Evolutionary conservation across 805 yeast species (phyloP).

Genomic region (Cyberlindnera galapagoensis): DNA sequence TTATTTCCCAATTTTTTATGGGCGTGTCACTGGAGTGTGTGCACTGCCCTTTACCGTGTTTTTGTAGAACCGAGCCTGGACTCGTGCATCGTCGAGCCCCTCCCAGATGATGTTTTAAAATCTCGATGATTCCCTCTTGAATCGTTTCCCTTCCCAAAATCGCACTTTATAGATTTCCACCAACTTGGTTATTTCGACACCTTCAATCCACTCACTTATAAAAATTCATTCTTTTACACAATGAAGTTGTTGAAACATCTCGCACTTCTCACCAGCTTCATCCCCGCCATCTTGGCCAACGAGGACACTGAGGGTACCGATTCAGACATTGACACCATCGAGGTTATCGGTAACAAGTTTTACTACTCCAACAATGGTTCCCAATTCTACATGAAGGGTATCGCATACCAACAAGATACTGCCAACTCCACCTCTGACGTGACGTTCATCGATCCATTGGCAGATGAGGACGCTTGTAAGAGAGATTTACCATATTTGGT

Average conservation of each 20-base stretch:
- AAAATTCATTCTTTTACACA: background rate
- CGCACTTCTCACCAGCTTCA: background rate
- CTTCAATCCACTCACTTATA: background rate
- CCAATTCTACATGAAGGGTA: constrained; percentile 70
- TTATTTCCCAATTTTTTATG: no score
- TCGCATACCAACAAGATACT: constrained; percentile 70
- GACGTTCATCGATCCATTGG: constrained; percentile 57
- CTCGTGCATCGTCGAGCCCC: no score
- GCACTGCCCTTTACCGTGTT: no score
- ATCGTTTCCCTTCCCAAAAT: no score
- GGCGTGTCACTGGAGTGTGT: no score
- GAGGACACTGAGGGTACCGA: constrained; percentile 22
- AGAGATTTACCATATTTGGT: constrained; percentile 66
- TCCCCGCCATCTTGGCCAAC: constrained; percentile 15
- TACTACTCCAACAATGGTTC: constrained; percentile 62
- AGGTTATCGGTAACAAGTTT: constrained; percentile 61
- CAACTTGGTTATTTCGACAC: background rate
- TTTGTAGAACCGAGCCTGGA: no score
- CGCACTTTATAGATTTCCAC: no score
- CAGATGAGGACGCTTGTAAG: constrained; percentile 53
- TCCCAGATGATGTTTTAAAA: no score
- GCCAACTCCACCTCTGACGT: constrained; percentile 30
- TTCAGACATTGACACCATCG: constrained; percentile 41
- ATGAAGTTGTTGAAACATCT: constrained; percentile 6
- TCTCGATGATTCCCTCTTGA: no score